Evolutionary conservation across 2,329 filamentous ascomycete genomes (phyloP), one percentile per base, ranked within the genome.

Genomic region (Cytospora leucostoma): DNA sequence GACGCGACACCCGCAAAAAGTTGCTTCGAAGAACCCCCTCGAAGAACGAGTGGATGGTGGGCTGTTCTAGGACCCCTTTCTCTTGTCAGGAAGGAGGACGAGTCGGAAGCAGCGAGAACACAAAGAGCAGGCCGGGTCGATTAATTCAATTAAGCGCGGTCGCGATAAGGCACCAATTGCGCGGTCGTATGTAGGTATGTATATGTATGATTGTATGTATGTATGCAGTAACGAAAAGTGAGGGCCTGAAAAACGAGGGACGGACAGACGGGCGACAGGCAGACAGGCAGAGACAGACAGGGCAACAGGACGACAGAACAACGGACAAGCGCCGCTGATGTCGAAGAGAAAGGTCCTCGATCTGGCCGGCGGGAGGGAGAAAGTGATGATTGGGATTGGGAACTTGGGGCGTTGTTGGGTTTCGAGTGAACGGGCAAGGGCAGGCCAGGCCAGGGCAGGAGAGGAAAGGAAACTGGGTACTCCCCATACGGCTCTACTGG

Each of bases 1-100:
- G 61, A 60, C 61, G 61, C 61, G 61, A 63, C 61, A 63, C 61
- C 61, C 61, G 61, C 56, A 63, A 56, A 13, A 38, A 49, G 51
- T 61, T 50, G 59, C 50, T 61, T 61, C 62, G 61, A 27, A 27
- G 27, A 27, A 27, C 44, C 44, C 44, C 44, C n/a, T 47, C 21
- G 44, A 47, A 19, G n/a, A 12, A 47, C 44, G 44, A 47, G 44
- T 47, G 8, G 44, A 47, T n/a, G 11, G 3, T 10, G 10, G 7
- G 4, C 35, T 13, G 35, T 7, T 10, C 35, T 4, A 11, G 3
- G n/a, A 47, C 27, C 27, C 27, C 27, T 27, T 27, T 27, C 27
- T 27, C 27, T 27, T 27, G 44, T 47, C 10, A 19, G 11, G 44
- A 7, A 44, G 40, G n/a, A 44, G 40, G 12, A 17, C 10, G 7